phyloP scores from a whole-genome alignment of 1,284 basidiomycete genomes.

The Trichosporon sp. region DNA sequence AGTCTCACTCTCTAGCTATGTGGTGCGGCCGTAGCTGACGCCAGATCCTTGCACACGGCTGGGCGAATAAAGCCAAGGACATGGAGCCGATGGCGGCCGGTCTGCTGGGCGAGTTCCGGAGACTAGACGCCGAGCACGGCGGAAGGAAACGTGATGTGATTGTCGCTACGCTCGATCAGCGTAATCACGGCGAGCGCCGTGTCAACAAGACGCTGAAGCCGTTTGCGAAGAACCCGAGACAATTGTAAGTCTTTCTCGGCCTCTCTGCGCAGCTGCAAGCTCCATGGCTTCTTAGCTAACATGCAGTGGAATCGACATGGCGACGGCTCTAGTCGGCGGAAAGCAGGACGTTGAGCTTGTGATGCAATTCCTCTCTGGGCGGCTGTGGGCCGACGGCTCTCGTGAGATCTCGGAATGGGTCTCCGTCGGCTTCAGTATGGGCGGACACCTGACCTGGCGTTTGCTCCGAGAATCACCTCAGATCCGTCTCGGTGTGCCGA shows the following conservation, averaged over 20 bases:
- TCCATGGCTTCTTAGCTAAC: neutral
- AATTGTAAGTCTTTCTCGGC: slow-evolving; percentile 49
- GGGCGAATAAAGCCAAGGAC: slow-evolving; percentile 16
- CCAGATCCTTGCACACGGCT: slow-evolving; percentile 16
- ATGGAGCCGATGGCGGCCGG: slow-evolving; percentile 36
- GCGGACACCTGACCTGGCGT: slow-evolving; percentile 33
- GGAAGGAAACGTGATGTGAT: slow-evolving; percentile 31
- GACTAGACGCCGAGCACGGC: slow-evolving; percentile 6
- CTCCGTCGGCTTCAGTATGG: slow-evolving; percentile 52
- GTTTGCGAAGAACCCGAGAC: slow-evolving; percentile 60
- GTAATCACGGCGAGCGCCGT: slow-evolving; percentile 60
- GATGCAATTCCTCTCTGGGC: slow-evolving; percentile 71
- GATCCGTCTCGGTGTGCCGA: slow-evolving; percentile 11
- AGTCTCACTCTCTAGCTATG: neutral
- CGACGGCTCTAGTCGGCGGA: slow-evolving; percentile 8
- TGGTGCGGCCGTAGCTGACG: slow-evolving; percentile 1
- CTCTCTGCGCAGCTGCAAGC: too few relatives aligned
- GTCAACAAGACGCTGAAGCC: slow-evolving; percentile 53
- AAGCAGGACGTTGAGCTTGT: slow-evolving; percentile 64
- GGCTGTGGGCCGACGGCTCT: slow-evolving; percentile 69
- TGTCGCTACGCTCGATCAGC: slow-evolving; percentile 56
- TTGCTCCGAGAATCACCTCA: slow-evolving; percentile 49
- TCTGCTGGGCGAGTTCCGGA: slow-evolving; percentile 28
- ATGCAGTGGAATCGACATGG: slow-evolving; percentile 4
- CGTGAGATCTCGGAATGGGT: slow-evolving; percentile 63